Percentiles rank a stretch among this genome's conserved stretches.
phyloP scores from a whole-genome alignment of 768 basidiomycete genomes.

The Podaxis rugospora region DNA sequence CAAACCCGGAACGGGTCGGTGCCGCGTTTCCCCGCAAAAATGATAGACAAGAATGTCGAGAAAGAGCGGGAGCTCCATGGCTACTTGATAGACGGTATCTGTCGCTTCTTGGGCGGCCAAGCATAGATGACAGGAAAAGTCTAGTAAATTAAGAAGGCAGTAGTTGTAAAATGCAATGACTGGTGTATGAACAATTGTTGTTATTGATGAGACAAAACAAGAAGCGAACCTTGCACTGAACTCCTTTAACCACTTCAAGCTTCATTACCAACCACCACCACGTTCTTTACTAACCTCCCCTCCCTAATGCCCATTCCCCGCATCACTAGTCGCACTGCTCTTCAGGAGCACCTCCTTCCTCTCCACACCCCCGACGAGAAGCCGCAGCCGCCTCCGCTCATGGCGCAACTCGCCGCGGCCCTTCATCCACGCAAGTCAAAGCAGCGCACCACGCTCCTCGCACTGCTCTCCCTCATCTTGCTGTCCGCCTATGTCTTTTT shows the following conservation, averaged over 20 bases:
- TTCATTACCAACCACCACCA: neutral
- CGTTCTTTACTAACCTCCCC: slow-evolving; percentile 8
- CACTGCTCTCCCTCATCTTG: slow-evolving; percentile 45
- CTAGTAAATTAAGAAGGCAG: neutral
- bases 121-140: neutral
- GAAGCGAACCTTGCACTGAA: neutral
- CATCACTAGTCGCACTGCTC: slow-evolving; percentile 28
- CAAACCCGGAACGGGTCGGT: neutral
- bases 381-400: slow-evolving; percentile 16
- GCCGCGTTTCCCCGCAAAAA: neutral
- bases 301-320: slow-evolving; percentile 21
- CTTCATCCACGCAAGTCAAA: slow-evolving; percentile 43
- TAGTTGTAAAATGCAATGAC: neutral
- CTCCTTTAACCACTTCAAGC: neutral
- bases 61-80: neutral
- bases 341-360: slow-evolving; percentile 25
- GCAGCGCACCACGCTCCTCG: slow-evolving; percentile 50
- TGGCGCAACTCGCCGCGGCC: slow-evolving; percentile 25
- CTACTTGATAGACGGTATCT: neutral
- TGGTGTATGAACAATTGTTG: neutral
- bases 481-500: slow-evolving; percentile 56
- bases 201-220: neutral
- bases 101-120: neutral
- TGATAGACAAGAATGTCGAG: too few relatives aligned
- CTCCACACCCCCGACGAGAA: slow-evolving; percentile 13